Conservation (phyloP, 176 grass and related monocot genomes). For the Secale cereale region DNA sequence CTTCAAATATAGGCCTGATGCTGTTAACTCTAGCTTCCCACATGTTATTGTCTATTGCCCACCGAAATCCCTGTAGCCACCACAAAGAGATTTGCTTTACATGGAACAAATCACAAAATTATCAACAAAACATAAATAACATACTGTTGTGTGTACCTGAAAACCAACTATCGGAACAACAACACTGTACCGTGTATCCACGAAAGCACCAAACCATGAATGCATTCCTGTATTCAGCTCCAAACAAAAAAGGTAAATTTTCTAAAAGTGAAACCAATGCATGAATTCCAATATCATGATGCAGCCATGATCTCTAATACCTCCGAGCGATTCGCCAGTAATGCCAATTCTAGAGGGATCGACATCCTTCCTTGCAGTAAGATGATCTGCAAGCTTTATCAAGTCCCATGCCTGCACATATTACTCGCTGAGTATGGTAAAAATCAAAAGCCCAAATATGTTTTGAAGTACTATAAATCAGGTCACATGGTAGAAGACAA, state of each 20-base stretch:
- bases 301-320: constrained; percentile 22
- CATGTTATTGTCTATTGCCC: constrained; percentile 83
- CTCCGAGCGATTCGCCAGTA: constrained; percentile 98
- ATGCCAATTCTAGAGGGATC: constrained; percentile 77
- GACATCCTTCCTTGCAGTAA: constrained; percentile 63
- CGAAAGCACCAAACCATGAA: constrained; percentile 82
- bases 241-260: constrained; percentile 1
- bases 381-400: constrained; percentile 87
- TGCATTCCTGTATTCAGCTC: constrained; percentile 73
- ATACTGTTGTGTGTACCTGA: constrained; percentile 45
- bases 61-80: constrained; percentile 59
- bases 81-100: constrained; percentile 11
- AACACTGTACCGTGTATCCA: constrained; percentile 62
- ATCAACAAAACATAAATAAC: no score
- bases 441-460: not conserved
- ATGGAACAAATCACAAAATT: not conserved
- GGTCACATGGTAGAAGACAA: not conserved
- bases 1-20: constrained; percentile 90
- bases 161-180: constrained; percentile 81
- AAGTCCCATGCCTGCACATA: constrained; percentile 79
- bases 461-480: constrained; percentile 1
- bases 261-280: not conserved
- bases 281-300: constrained; percentile 12
- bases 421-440: not conserved
- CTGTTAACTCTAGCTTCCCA: constrained; percentile 81